Conservation (phyloP, 2,329 filamentous ascomycete species). For the Lasiodiplodia citricola region DNA sequence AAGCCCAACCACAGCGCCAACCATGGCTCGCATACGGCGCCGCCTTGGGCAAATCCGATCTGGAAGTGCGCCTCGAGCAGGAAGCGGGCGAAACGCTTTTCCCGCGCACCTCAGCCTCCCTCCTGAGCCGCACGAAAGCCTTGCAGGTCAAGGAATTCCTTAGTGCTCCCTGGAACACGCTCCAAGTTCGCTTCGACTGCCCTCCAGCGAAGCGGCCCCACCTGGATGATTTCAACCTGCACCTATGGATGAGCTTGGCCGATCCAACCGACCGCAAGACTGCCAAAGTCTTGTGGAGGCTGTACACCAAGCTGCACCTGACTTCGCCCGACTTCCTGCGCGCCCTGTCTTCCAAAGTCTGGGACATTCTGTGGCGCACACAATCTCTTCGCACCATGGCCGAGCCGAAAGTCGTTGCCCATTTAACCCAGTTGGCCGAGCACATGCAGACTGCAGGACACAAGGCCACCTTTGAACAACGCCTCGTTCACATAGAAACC, state of each 20-base stretch:
- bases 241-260: constrained; percentile 28
- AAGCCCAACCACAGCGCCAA: not conserved
- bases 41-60: not conserved
- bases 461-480: constrained; percentile 32
- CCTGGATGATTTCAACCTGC: constrained; percentile 29
- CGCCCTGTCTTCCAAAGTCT: constrained; percentile 36
- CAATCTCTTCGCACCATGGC: constrained; percentile 30
- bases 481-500: constrained; percentile 36
- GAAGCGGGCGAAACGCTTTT: not conserved
- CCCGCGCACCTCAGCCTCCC: not conserved
- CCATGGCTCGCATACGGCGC: not conserved
- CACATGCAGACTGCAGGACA: constrained; percentile 36
- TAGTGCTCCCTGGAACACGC: not conserved
- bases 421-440: constrained; percentile 35
- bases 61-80: not conserved
- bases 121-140: not conserved
- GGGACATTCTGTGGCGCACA: constrained; percentile 42
- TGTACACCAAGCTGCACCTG: constrained; percentile 36
- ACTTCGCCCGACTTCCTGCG: constrained; percentile 30
- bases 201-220: not conserved
- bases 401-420: constrained; percentile 31
- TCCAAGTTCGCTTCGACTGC: not conserved
- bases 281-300: constrained; percentile 37
- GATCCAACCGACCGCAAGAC: constrained; percentile 22
- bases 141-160: not conserved